Evolutionary conservation across 2,329 filamentous ascomycete genomes (phyloP).

Genomic region (Colletotrichum lentis): DNA sequence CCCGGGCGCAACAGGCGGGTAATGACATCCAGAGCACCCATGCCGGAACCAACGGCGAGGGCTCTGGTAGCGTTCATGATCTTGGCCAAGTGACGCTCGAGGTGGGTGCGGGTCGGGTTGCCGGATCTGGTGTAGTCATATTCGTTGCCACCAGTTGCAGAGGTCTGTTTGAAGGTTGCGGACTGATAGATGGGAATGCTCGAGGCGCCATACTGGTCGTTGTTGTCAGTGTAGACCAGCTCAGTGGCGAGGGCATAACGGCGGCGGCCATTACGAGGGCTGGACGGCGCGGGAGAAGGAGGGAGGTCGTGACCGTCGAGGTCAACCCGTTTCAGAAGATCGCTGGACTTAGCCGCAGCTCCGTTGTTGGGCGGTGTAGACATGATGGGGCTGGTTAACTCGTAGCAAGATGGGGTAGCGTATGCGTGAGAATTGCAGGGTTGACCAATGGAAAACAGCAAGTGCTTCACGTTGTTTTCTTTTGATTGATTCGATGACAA

Average conservation of each 20-base stretch:
- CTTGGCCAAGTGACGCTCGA: slow-evolving; percentile 96
- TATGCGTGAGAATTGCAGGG: not conserved
- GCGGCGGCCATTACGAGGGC: slow-evolving; percentile 78
- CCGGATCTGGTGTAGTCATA: slow-evolving; percentile 99
- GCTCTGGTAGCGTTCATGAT: slow-evolving; percentile 96
- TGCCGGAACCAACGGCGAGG: slow-evolving; percentile 92
- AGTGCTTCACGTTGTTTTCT: not conserved
- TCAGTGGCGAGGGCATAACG: slow-evolving; percentile 96
- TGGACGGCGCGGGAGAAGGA: slow-evolving; percentile 92
- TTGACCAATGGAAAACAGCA: not conserved
- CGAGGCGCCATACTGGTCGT: slow-evolving; percentile 95
- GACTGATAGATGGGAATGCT: slow-evolving; percentile 98
- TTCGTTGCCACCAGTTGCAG: slow-evolving; percentile 79
- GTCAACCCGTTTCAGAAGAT: slow-evolving; percentile 69
- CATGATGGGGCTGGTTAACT: slow-evolving; percentile 25
- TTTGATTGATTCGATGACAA: not conserved
- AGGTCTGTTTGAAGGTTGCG: slow-evolving; percentile 95
- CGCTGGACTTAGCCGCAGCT: slow-evolving; percentile 39
- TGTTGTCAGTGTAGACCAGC: slow-evolving; percentile 93
- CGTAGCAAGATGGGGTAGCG: slow-evolving; percentile 6
- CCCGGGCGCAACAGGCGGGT: slow-evolving; percentile 88
- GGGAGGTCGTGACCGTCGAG: slow-evolving; percentile 85
- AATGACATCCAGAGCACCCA: slow-evolving; percentile 97
- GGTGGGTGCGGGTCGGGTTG: slow-evolving; percentile 93
- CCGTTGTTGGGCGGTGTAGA: slow-evolving; percentile 34